phyloP scores from a whole-genome alignment of 768 basidiomycete genomes.

The Exsudoporus frostii region DNA sequence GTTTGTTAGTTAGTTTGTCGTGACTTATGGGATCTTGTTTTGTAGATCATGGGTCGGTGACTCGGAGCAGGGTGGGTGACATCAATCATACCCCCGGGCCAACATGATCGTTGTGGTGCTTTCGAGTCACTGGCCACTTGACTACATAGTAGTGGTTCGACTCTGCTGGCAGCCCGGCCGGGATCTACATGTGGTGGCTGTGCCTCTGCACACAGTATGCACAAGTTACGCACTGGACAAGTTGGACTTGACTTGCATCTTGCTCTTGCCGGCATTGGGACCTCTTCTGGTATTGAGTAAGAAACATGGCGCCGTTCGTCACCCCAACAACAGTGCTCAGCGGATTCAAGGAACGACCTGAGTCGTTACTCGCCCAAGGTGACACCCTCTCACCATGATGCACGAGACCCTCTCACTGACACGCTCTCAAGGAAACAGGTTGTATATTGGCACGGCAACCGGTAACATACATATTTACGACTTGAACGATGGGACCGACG shows the following conservation, averaged over 20 bases:
- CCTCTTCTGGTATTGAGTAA: neutral
- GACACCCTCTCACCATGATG: neutral
- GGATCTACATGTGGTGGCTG: slow-evolving; percentile 3
- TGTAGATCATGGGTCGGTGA: no score
- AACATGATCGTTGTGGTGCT: no score
- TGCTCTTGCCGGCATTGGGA: neutral
- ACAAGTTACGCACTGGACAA: no score
- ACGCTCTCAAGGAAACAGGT: slow-evolving; percentile 41
- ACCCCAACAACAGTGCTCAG: slow-evolving; percentile 23
- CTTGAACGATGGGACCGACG: slow-evolving; percentile 38
- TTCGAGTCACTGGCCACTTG: no score
- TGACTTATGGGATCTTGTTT: no score
- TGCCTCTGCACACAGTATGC: neutral
- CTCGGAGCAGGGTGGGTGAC: no score
- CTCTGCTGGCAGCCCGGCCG: no score
- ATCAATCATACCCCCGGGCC: no score
- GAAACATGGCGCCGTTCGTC: slow-evolving; percentile 34
- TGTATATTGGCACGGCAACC: slow-evolving; percentile 61
- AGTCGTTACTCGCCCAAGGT: slow-evolving; percentile 34
- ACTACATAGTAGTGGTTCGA: no score
- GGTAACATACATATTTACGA: slow-evolving; percentile 56
- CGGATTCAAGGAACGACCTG: slow-evolving; percentile 36
- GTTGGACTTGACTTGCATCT: neutral
- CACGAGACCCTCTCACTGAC: neutral
- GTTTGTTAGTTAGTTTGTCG: no score